A percentile compares a stretch with the other conserved stretches of the same genome.
Evolutionary conservation across 2,329 filamentous ascomycete species (phyloP).

Genomic region (Scedosporium dehoogii): DNA sequence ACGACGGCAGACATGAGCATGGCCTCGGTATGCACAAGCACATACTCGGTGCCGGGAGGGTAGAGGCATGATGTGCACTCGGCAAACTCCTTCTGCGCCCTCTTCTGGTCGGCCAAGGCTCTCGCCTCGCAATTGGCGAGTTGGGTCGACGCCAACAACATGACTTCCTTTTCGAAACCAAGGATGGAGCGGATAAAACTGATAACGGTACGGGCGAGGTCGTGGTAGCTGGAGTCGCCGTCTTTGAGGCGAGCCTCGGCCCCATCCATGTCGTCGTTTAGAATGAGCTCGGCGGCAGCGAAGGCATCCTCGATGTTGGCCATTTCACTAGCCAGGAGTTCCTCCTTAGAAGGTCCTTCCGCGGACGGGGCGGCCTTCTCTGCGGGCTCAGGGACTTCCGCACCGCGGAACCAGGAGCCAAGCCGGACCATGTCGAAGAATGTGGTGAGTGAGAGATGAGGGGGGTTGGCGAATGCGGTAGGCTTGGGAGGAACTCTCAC

Average conservation of each 20-base stretch:
- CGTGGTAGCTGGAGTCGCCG: conserved; percentile 66
- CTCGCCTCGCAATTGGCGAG: conserved; percentile 67
- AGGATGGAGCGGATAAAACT: conserved; percentile 79
- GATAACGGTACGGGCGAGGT: conserved; percentile 71
- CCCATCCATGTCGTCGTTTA: conserved; percentile 82
- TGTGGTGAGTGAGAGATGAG: neutral
- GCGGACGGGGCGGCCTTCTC: neutral
- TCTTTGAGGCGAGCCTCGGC: conserved; percentile 65
- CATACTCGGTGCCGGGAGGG: conserved; percentile 75
- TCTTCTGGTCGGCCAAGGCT: conserved; percentile 67
- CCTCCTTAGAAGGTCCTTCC: conserved; percentile 10
- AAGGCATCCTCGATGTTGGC: conserved; percentile 50
- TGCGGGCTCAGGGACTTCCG: conserved; percentile 17
- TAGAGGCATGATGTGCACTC: conserved; percentile 45
- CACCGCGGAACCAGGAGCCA: conserved; percentile 40
- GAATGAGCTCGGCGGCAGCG: conserved; percentile 59
- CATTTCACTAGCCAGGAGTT: conserved; percentile 32
- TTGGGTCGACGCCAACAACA: conserved; percentile 67
- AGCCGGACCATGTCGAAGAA: conserved; percentile 33
- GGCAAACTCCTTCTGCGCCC: conserved; percentile 54
- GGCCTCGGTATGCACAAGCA: conserved; percentile 72
- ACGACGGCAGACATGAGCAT: conserved; percentile 86
- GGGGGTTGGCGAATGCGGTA: no score
- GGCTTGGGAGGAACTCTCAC: no score
- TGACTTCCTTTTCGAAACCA: conserved; percentile 84